Percentiles rank a stretch among this genome's conserved stretches.
These are phyloP conservation scores for Circinella umbellata DNA, from an alignment of 371 early-diverging fungal genomes.

Conservation along the genomic window DNA sequence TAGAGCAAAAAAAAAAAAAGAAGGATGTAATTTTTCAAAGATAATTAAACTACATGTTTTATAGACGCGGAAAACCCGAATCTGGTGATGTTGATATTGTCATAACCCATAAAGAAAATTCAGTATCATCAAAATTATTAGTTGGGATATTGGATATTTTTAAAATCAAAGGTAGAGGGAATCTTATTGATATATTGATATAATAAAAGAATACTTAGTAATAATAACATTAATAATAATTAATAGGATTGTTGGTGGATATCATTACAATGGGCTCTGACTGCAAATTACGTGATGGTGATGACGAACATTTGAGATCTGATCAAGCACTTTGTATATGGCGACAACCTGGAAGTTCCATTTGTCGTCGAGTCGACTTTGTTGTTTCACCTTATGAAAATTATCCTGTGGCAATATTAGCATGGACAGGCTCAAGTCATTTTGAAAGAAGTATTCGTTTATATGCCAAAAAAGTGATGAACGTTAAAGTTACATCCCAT, in stretches of 20 bases:
- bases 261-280: slow-evolving; percentile 22
- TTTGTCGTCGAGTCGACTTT: slow-evolving; percentile 28
- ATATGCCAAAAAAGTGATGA: slow-evolving; percentile 18
- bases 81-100: slow-evolving; percentile 31
- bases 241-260: slow-evolving; percentile 6
- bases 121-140: slow-evolving; percentile 6
- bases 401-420: slow-evolving; percentile 28
- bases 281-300: slow-evolving; percentile 15
- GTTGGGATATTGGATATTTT: slow-evolving; percentile 14
- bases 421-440: slow-evolving; percentile 30
- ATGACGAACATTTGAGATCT: slow-evolving; percentile 7
- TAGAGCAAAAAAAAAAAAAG: not conserved
- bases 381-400: slow-evolving; percentile 22
- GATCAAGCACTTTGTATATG: slow-evolving; percentile 29
- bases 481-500: slow-evolving; percentile 23
- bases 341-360: slow-evolving; percentile 14
- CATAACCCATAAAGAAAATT: slow-evolving; percentile 21
- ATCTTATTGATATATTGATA: not conserved
- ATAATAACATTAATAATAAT: not conserved
- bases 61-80: slow-evolving; percentile 21
- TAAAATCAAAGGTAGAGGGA: slow-evolving; percentile 7
- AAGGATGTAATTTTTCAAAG: no score
- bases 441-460: slow-evolving; percentile 29
- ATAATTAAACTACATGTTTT: not conserved
- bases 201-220: not conserved